Percentiles rank a stretch among this genome's conserved stretches.
These are phyloP conservation scores for Tilletia caries DNA, from an alignment of 1,284 basidiomycete species.

Conservation along the genomic window DNA sequence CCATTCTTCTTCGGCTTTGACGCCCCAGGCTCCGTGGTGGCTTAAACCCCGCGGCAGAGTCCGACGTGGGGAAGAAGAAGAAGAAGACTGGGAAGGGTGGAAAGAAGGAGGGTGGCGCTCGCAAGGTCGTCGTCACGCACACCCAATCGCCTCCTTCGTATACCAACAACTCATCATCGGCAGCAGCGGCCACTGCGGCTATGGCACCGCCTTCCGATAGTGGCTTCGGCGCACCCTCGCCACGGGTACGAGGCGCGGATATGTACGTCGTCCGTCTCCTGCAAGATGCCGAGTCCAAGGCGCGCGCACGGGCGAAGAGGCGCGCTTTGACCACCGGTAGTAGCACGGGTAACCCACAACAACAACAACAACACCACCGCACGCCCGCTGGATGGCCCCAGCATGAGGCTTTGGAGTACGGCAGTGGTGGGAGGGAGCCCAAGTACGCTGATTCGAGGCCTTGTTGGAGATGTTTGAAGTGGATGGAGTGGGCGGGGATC, in stretches of 20 bases:
- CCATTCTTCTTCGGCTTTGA: constrained; percentile 18
- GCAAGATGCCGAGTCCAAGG: constrained; percentile 26
- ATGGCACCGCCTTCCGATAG: background rate
- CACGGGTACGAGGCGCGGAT: constrained; percentile 25
- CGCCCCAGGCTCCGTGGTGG: constrained; percentile 24
- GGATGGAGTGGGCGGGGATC: constrained; percentile 30
- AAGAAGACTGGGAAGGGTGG: constrained; percentile 15
- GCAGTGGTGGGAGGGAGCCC: constrained; percentile 5
- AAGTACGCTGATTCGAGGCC: constrained; percentile 27
- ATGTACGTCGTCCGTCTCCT: constrained; percentile 27
- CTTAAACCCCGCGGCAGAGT: constrained; percentile 30
- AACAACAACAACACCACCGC: too few relatives aligned
- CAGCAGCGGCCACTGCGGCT: background rate
- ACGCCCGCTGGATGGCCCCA: background rate
- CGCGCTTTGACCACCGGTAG: constrained; percentile 13
- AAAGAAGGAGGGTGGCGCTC: background rate
- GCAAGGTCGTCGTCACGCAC: too few relatives aligned
- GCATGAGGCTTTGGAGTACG: background rate
- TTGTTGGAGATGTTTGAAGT: constrained; percentile 29
- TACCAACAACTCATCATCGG: too few relatives aligned
- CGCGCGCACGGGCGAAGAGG: constrained; percentile 23
- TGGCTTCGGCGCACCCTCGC: constrained; percentile 2
- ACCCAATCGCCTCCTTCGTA: too few relatives aligned
- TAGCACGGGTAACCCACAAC: too few relatives aligned
- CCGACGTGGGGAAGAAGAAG: constrained; percentile 27